Evolutionary conservation across 257 asterid genomes (phyloP), one percentile per base, ranked within the genome.

Genomic region (Penstemon newberryi): DNA sequence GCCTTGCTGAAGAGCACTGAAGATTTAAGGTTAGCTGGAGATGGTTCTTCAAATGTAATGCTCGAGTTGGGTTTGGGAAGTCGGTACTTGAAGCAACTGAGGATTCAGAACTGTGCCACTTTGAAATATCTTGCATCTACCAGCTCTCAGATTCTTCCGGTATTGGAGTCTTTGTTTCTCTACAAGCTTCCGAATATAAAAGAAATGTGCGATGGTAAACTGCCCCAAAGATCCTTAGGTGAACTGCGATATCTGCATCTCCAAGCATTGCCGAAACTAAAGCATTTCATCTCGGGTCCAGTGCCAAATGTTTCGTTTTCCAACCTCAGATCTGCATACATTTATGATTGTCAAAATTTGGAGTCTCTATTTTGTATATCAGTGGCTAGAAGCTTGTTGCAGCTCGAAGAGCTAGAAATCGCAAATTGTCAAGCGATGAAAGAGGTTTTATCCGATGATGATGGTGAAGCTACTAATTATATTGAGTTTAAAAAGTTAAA

Each of bases 341-440:
- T 70, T 40, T 53, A 77, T 46, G 40, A 46, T 44, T 72, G 81
- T 33, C 56, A 5, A 9, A 59, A 63, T 39, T 60, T 77, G 52
- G 13, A 43, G 38, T 49, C 63, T 45, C 70, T 78, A 3, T 57
- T 77, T 60, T 73, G 76, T n/a, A 11, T 9, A 3, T 63, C 78
- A 45, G 70, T 64, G 18, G 78, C 76, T 54, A 11, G 43, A 56
- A 66, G 75, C 15, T 69, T 78, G 25, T 25, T 51, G 33, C 76
- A 49, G 4, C 79, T 78, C 6, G 71, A 74, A 56, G 70, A 74
- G 37, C 77, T 78, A 37, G 71, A 67, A 10, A 59, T 78, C 6
- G 60, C n/a, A n/a, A 46, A 73, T 60, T 78, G 79, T 11, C 11
- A 33, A 33, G 13, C 4, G 45, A 65, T 78, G 76, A 42, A 60